A percentile compares a stretch with the other conserved stretches of the same genome.
phyloP scores from a whole-genome alignment of 768 basidiomycete genomes.

The Holtermanniella nyarrowii region DNA sequence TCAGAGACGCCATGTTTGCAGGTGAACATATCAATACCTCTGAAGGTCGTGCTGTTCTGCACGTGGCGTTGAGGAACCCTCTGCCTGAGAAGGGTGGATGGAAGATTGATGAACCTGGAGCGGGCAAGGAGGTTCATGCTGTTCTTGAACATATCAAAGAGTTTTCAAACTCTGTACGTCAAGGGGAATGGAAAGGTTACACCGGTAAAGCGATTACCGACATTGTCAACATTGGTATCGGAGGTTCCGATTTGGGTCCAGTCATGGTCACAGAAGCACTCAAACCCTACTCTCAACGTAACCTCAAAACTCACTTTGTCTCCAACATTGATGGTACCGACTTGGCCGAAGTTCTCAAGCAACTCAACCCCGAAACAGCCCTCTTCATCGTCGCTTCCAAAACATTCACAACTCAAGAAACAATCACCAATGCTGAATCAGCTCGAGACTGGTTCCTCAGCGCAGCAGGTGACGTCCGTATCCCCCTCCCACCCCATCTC shows the following conservation, averaged over 20 bases:
- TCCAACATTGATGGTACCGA: slow-evolving; percentile 99
- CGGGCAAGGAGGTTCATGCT: slow-evolving; percentile 66
- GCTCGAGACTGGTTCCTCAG: slow-evolving; percentile 90
- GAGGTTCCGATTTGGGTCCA: slow-evolving; percentile 93
- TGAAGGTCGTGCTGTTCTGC: slow-evolving; percentile 92
- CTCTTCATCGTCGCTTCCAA: slow-evolving; percentile 98
- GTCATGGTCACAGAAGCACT: slow-evolving; percentile 99
- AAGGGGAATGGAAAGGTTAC: slow-evolving; percentile 90
- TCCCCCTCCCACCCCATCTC: neutral
- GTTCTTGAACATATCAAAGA: slow-evolving; percentile 85
- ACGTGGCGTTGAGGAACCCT: slow-evolving; percentile 70
- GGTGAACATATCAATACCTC: slow-evolving; percentile 98
- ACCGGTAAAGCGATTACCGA: slow-evolving; percentile 89
- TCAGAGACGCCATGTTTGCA: slow-evolving; percentile 84
- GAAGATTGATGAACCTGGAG: slow-evolving; percentile 60
- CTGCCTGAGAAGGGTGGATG: slow-evolving; percentile 55
- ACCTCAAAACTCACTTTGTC: slow-evolving; percentile 77
- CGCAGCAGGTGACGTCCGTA: slow-evolving; percentile 57
- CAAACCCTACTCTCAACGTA: slow-evolving; percentile 82
- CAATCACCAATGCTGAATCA: slow-evolving; percentile 93
- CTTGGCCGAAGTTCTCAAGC: slow-evolving; percentile 70
- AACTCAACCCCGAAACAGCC: slow-evolving; percentile 81
- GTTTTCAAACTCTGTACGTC: slow-evolving; percentile 75
- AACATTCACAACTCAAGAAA: slow-evolving; percentile 99
- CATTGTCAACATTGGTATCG: slow-evolving; percentile 98